These are phyloP conservation scores for Fragaria vesca DNA, from an alignment of 306 rosid genomes.

Conservation along the genomic window DNA sequence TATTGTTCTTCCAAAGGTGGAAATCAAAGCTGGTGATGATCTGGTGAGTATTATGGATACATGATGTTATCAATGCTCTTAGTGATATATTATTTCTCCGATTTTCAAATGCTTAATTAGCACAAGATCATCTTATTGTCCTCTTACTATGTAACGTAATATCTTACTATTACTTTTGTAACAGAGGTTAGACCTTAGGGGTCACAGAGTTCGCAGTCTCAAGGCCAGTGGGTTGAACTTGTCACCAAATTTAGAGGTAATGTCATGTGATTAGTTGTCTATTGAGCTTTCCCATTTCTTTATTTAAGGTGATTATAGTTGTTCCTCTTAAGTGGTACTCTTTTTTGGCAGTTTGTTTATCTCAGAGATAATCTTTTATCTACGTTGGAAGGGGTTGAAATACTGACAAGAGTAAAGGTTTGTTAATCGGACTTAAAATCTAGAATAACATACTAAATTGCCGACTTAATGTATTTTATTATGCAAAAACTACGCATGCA, in stretches of 20 bases:
- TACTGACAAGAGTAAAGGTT: conserved; percentile 93
- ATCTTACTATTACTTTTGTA: conserved; percentile 25
- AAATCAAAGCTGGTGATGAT: conserved; percentile 83
- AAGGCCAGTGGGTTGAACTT: conserved; percentile 86
- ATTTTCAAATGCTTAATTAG: not conserved
- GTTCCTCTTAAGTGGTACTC: conserved; percentile 26
- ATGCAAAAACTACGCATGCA: not conserved
- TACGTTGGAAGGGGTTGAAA: conserved; percentile 89
- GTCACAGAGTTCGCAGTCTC: conserved; percentile 92
- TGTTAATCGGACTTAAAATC: conserved; percentile 12
- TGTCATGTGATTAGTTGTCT: conserved; percentile 7
- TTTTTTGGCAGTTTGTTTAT: conserved; percentile 78
- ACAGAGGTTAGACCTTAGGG: conserved; percentile 97
- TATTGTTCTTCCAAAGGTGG: conserved; percentile 86
- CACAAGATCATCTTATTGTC: not conserved
- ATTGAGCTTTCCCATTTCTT: not conserved
- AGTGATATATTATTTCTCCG: not conserved
- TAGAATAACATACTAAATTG: not conserved
- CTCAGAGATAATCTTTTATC: conserved; percentile 95
- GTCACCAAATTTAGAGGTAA: conserved; percentile 92
- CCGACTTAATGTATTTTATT: not conserved
- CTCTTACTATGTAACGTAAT: conserved; percentile 24
- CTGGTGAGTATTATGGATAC: conserved; percentile 54
- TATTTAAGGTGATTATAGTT: not conserved
- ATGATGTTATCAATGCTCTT: not conserved